A percentile compares a stretch with the other conserved stretches of the same genome.
Conservation (phyloP, 768 basidiomycete species). For the Mycena alexandri region DNA sequence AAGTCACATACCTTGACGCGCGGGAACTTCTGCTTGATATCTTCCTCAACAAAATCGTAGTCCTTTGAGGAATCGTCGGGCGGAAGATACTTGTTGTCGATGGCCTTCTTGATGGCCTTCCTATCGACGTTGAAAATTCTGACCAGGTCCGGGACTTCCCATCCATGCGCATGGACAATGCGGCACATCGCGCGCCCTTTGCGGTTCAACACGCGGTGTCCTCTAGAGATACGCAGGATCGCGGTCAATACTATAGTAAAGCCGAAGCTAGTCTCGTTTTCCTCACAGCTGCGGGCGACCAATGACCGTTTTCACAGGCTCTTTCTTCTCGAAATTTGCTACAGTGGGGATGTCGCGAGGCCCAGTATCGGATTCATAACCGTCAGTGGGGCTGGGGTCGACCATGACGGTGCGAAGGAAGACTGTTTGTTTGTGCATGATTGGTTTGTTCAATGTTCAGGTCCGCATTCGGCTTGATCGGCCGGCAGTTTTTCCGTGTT, state of each 20-base stretch:
- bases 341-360: background rate
- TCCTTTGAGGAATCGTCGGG: background rate
- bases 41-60: background rate
- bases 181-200: background rate
- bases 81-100: background rate
- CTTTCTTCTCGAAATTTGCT: background rate
- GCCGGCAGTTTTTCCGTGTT: too few species aligned
- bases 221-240: too few species aligned
- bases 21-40: background rate
- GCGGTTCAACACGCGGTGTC: background rate
- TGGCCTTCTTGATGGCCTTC: background rate
- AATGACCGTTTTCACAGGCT: background rate
- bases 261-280: too few species aligned
- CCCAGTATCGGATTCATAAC: background rate
- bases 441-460: too few species aligned
- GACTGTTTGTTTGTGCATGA: too few species aligned
- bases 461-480: too few species aligned
- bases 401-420: too few species aligned
- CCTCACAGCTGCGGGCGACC: background rate
- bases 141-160: background rate
- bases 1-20: too few species aligned
- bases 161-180: background rate
- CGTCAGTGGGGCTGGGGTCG: too few species aligned
- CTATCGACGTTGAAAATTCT: background rate
- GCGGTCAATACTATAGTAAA: too few species aligned